These are phyloP conservation scores for Exophiala aquamarina DNA, from an alignment of 2,329 filamentous ascomycete species.

Conservation along the genomic window DNA sequence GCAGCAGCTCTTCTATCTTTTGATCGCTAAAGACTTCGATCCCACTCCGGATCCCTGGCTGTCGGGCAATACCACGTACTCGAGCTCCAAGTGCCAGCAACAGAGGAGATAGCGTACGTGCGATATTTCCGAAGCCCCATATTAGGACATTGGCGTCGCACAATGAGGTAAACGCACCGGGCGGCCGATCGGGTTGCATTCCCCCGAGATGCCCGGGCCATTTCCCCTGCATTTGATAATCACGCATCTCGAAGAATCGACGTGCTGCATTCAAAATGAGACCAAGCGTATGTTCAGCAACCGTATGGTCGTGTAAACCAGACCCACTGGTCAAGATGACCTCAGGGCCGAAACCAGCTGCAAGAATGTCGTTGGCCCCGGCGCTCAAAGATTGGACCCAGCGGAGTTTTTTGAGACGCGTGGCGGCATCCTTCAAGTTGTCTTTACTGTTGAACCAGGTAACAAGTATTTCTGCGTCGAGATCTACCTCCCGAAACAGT, in stretches of 20 bases:
- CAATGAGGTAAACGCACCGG: conserved; percentile 59
- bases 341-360: conserved; percentile 58
- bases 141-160: conserved; percentile 59
- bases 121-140: conserved; percentile 69
- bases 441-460: conserved; percentile 61
- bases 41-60: conserved; percentile 57
- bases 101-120: conserved; percentile 58
- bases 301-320: conserved; percentile 63
- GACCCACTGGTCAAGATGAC: conserved; percentile 61
- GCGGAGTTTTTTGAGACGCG: conserved; percentile 55
- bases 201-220: conserved; percentile 65
- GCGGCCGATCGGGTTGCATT: conserved; percentile 46
- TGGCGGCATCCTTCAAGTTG: conserved; percentile 60
- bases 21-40: conserved; percentile 59
- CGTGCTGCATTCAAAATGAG: conserved; percentile 35
- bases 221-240: conserved; percentile 56
- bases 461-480: conserved; percentile 61
- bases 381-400: conserved; percentile 69
- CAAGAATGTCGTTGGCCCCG: conserved; percentile 64
- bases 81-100: conserved; percentile 57
- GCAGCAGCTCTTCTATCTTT: conserved; percentile 52
- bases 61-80: conserved; percentile 60
- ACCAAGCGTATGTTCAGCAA: conserved; percentile 64
- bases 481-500: conserved; percentile 56
- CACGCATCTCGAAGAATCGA: conserved; percentile 44